Percentiles rank a stretch among this genome's conserved stretches.
Evolutionary conservation across 2,329 filamentous ascomycete species (phyloP).

Genomic region (Paraphoma chrysanthemicola): DNA sequence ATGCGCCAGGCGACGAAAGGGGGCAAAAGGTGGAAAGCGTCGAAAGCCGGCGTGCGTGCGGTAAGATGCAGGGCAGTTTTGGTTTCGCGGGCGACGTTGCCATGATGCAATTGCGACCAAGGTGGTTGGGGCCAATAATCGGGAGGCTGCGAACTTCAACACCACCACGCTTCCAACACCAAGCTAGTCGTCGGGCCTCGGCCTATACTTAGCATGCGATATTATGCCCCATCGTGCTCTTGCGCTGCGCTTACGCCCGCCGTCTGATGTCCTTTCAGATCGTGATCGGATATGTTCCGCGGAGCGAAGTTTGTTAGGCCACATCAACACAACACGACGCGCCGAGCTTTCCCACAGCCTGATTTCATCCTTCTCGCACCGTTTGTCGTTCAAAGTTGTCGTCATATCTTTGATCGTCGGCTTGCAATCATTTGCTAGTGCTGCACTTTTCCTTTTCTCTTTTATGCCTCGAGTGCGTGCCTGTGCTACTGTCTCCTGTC

Average conservation of each 20-base stretch:
- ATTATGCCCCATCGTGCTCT: background rate
- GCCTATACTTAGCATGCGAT: background rate
- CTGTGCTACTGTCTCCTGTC: too few relatives aligned
- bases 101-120: slow-evolving; percentile 38
- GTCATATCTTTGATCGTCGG: too few relatives aligned
- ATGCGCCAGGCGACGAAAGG: background rate
- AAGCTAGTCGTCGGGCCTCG: background rate
- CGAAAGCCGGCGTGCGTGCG: slow-evolving; percentile 14
- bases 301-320: too few relatives aligned
- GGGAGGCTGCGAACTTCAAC: slow-evolving; percentile 28
- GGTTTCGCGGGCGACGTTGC: slow-evolving; percentile 17
- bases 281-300: too few relatives aligned
- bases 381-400: too few relatives aligned
- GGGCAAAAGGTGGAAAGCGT: slow-evolving; percentile 7
- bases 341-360: too few relatives aligned
- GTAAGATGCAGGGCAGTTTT: slow-evolving; percentile 19
- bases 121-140: slow-evolving; percentile 40
- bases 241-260: background rate
- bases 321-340: too few relatives aligned
- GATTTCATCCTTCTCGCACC: too few relatives aligned
- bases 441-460: too few relatives aligned
- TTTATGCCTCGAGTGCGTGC: too few relatives aligned
- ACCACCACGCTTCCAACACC: slow-evolving; percentile 6
- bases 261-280: background rate
- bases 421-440: too few relatives aligned